Evolutionary conservation across 2,329 filamentous ascomycete species (phyloP).

Genomic region (Cryphonectria japonica): DNA sequence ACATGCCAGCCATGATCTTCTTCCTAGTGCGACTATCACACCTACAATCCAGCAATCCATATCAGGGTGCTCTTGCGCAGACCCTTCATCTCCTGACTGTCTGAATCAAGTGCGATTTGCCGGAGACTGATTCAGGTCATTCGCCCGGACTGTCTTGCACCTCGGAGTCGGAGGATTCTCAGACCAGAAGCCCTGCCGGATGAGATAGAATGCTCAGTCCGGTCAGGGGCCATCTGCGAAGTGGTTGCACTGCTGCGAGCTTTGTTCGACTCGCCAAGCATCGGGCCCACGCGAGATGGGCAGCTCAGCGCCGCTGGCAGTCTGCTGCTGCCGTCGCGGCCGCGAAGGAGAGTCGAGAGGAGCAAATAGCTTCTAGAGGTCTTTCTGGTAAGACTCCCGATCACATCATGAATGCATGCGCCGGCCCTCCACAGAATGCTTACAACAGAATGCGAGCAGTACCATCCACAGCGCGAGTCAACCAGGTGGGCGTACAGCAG

Average conservation of each 20-base stretch:
- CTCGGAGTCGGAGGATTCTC: background rate
- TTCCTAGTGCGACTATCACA: conserved; percentile 17
- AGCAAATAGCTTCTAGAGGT: conserved; percentile 32
- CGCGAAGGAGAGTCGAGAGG: conserved; percentile 24
- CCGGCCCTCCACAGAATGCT: conserved; percentile 21
- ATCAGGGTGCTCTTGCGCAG: background rate
- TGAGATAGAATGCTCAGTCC: conserved; percentile 45
- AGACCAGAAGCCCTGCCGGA: conserved; percentile 18
- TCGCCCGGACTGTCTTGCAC: background rate
- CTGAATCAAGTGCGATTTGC: background rate
- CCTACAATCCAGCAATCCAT: conserved; percentile 14
- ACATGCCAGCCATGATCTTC: conserved; percentile 19
- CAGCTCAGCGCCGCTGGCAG: conserved; percentile 50
- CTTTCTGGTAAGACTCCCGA: conserved; percentile 46
- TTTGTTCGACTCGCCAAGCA: conserved; percentile 57
- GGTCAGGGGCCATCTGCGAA: conserved; percentile 44
- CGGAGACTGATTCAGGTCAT: background rate
- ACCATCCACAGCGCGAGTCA: conserved; percentile 70
- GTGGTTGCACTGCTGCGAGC: conserved; percentile 46
- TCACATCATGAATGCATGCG: conserved; percentile 21
- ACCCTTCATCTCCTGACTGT: background rate
- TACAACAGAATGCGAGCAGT: conserved; percentile 40
- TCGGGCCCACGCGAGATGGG: conserved; percentile 46
- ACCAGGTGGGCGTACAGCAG: conserved; percentile 93
- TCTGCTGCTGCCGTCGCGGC: conserved; percentile 34